Base-by-base conservation (phyloP, 208 protist genomes). In the Trypanosoma vivax region DNA sequence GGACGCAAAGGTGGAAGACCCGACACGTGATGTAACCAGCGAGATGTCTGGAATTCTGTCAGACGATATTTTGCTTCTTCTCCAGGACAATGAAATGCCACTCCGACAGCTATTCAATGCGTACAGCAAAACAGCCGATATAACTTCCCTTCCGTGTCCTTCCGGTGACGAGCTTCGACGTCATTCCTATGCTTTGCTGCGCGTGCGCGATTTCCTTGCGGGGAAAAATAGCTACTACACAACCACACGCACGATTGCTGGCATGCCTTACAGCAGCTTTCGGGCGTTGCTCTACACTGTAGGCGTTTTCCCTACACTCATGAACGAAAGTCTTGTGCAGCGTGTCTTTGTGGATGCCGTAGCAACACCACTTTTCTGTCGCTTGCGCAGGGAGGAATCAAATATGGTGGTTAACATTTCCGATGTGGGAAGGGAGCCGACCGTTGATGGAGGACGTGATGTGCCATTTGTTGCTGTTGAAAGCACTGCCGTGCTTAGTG, bases 81-180 rank as follows among this genome's bases (percentile, higher is more conserved):
- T 91, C 28, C 47, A 59, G 34, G 45, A 43, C 16, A 92, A 92
- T 54, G 84, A 92, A 34, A 29, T 50, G 3, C 45, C 65, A n/a
- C 51, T 92, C 25, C 65, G 60, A 7, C 65, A 77, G 37, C 68
- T 92, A 34, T 92, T 92, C 60, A 42, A 72, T n/a, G 71, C 68
- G 0, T 86, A 77, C 62, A 77, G 73, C 28, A 62, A 61, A 29
- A 63, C 56, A 21, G 16, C 25, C 18, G 6, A 18, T 18, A 29
- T 53, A 2, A 9, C 24, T 19, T 2, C 1, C n/a, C 3, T 24
- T 7, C 18, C 54, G 24, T 40, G 43, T n/a, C 2, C 3, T 5
- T 47, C 13, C 18, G 18, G 24, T 51, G 43, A 25, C 18, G 13
- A 14, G 11, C 13, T 9, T 25, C n/a, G 14, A 10, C 43, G 38